Base-by-base conservation (phyloP, 345 rosid genomes). In the Populus pruinosa region DNA sequence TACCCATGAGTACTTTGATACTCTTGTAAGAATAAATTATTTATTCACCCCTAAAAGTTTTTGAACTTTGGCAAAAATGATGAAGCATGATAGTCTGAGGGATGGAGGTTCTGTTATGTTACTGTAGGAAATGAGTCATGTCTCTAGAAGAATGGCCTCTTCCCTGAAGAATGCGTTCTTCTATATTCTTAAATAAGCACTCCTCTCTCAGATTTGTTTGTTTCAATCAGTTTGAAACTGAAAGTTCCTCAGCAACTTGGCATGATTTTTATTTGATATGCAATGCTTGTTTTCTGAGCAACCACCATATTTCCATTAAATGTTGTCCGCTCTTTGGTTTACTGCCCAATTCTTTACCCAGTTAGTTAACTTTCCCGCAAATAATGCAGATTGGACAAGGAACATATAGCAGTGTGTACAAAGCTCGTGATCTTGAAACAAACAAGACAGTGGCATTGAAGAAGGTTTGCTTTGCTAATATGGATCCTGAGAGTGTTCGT, bases 361-460 rank as follows among this genome's bases (percentile, higher is more conserved):
- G 47, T 43, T 43, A 1, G n/a, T 62, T 41, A 41, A 68, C 44
- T 67, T 59, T 35, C 25, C 56, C 10, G 44, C 66, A n/a, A 74
- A 61, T 76, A 49, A 4, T 88, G 81, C 81, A 91, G 91, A 88
- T 91, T 81, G 94, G 94, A 41, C 94, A 91, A 87, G 94, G 94
- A 73, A 91, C 94, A 27, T 91, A 91, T 76, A 91, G 94, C 81
- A 89, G 90, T 77, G 94, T 91, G 74, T 91, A 91, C 79, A 89
- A 85, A 81, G 92, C 94, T 39, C 76, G 90, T 35, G 94, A 91
- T 78, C 78, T 89, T 35, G 94, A 91, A 79, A 83, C 92, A 25
- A 87, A 86, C 47, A 87, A 88, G 71, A 36, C 89, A 73, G 94
- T 91, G 71, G 92, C 94, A n/a, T 23, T 91, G 73, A 91, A 91